A percentile compares a stretch with the other conserved stretches of the same genome.
These are phyloP conservation scores for Salinomyces thailandicus DNA, from an alignment of 2,329 filamentous ascomycete species.

Conservation along the genomic window DNA sequence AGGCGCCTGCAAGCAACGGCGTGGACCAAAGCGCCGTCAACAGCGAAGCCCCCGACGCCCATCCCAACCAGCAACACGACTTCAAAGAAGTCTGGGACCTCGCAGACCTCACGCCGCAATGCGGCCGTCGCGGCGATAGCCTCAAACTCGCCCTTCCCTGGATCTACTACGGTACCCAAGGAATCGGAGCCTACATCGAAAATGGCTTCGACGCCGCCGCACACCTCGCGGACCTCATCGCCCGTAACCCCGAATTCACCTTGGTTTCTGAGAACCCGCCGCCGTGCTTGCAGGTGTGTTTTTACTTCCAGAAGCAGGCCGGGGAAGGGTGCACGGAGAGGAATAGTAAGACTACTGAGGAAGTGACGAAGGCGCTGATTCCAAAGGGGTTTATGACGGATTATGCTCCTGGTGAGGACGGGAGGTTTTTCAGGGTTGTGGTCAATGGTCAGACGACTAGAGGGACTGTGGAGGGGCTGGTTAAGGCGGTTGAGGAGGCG, in stretches of 20 bases:
- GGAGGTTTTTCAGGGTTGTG: conserved; percentile 59
- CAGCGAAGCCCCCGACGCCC: conserved; percentile 3
- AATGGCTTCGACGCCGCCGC: conserved; percentile 61
- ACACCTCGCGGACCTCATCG: conserved; percentile 54
- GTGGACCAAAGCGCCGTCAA: conserved; percentile 21
- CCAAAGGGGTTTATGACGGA: conserved; percentile 58
- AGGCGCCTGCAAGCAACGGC: conserved; percentile 19
- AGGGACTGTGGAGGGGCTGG: conserved; percentile 52
- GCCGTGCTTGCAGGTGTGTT: conserved; percentile 88
- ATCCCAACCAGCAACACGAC: conserved; percentile 24
- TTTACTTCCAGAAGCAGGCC: conserved; percentile 61
- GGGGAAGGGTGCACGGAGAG: conserved; percentile 31
- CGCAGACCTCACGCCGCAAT: conserved; percentile 86
- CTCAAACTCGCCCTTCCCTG: conserved; percentile 82
- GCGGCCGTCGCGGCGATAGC: conserved; percentile 73
- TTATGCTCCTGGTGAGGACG: conserved; percentile 50
- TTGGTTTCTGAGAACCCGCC: conserved; percentile 67
- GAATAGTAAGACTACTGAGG: conserved; percentile 47
- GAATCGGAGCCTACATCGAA: conserved; percentile 56
- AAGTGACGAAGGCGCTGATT: conserved; percentile 46
- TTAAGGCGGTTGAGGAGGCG: conserved; percentile 46
- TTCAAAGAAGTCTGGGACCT: conserved; percentile 66
- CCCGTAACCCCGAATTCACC: conserved; percentile 48
- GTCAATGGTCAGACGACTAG: conserved; percentile 52
- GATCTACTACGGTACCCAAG: conserved; percentile 73